Percentiles rank a stretch among this genome's conserved stretches.
Evolutionary conservation across 2,329 filamentous ascomycete genomes (phyloP).

Genomic region (Fusarium oligoseptatum): DNA sequence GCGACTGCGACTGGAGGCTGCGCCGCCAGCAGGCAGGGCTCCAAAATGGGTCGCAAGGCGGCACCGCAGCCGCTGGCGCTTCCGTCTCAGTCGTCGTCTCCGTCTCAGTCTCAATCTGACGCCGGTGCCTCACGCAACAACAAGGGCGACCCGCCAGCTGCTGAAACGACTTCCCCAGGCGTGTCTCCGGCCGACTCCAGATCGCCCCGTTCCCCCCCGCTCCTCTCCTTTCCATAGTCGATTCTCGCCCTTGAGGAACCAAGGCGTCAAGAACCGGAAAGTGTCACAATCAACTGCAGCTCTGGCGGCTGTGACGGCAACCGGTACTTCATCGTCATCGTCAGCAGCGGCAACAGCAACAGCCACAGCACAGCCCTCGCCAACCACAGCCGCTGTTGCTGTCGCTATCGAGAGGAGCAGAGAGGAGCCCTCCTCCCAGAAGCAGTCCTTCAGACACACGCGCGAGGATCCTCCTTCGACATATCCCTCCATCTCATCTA

Average conservation of each 20-base stretch:
- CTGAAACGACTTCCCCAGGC: conserved; percentile 49
- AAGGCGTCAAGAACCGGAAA: conserved; percentile 43
- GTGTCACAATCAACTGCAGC: conserved; percentile 42
- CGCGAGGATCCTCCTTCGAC: conserved; percentile 42
- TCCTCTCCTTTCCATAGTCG: conserved; percentile 61
- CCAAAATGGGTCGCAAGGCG: conserved; percentile 68
- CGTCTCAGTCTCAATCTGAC: conserved; percentile 51
- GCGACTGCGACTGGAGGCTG: conserved; percentile 39
- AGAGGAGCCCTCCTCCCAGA: conserved; percentile 41
- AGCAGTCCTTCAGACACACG: conserved; percentile 45
- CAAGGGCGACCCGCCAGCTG: conserved; percentile 47
- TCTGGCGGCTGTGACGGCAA: conserved; percentile 24
- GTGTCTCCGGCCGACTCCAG: conserved; percentile 53
- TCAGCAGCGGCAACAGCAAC: conserved; percentile 4
- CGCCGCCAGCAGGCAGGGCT: conserved; percentile 45
- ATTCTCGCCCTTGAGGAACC: conserved; percentile 53
- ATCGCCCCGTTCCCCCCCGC: conserved; percentile 59
- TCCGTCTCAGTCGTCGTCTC: conserved; percentile 39
- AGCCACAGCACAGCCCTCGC: conserved; percentile 16
- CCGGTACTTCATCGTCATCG: conserved; percentile 12
- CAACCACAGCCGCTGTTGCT: conserved; percentile 34
- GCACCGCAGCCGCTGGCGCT: conserved; percentile 70
- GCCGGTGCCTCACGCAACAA: conserved; percentile 51
- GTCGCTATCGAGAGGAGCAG: conserved; percentile 32
- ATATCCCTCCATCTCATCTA: conserved; percentile 47